Evolutionary conservation across 148 eudicot genomes (phyloP), one percentile per base, ranked within the genome.

Genomic region (Camellia granthamiana): DNA sequence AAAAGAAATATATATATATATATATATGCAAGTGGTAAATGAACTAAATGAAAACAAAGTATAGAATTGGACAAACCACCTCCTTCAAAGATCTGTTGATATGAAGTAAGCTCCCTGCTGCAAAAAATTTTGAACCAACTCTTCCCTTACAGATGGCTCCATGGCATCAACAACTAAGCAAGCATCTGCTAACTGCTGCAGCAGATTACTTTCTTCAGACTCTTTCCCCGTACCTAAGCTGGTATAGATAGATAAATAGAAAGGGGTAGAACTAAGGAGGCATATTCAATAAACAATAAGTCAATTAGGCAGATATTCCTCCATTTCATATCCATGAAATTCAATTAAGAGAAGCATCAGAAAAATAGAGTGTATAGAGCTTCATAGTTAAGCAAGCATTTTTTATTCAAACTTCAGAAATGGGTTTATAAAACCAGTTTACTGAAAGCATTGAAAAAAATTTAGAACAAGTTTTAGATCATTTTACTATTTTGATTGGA

Each of bases 151-250:
- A 83, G 98, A 97, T 82, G 99, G 98, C 83, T 97, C 99, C 84
- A 97, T 79, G 69, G 99, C 99, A 88, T 97, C 98, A 84, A 97
- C 99, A 77, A 97, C 99, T 75, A 92, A 89, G 85, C 99, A 97
- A 79, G 98, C 99, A 90, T 97, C 98, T 44, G 98, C 89, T 78
- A 97, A 82, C 77, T 92, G 99, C 92, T 92, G 98, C 78, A 97
- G 85, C 71, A 97, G 87, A 87, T 92, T 92, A 84, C 87, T 83
- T 84, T 94, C 97, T 86, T 97, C 99, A 7, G 93, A 87, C 88
- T 94, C 99, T 85, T 92, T 96, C 59, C 99, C 99, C 9, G 98
- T 94, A 69, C 99, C 99, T 85, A 96, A 88, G 93, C 99, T 96
- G 95, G 76, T 72, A 76, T 62, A 74, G 63, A n/a, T 9, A 74